Percentiles rank a stretch among this genome's conserved stretches.
phyloP scores from a whole-genome alignment of 805 yeast species.

The Naumovozyma dairenensis region DNA sequence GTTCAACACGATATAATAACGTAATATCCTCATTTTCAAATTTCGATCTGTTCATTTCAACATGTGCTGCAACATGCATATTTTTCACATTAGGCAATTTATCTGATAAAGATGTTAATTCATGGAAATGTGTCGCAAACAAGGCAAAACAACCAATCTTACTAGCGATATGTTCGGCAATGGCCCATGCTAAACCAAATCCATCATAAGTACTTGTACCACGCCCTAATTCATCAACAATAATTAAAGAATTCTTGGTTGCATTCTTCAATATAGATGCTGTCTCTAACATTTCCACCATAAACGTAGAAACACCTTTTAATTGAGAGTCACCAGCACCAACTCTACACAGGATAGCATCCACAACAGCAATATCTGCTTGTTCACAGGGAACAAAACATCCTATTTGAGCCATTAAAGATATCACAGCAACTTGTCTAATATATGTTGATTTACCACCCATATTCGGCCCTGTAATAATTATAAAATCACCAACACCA shows the following conservation, averaged over 20 bases:
- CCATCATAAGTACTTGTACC: conserved; percentile 82
- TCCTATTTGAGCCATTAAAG: conserved; percentile 82
- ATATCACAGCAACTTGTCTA: conserved; percentile 79
- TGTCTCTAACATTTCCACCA: conserved; percentile 97
- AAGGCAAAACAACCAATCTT: conserved; percentile 68
- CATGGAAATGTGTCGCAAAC: conserved; percentile 98
- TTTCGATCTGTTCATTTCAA: conserved; percentile 38
- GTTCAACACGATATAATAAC: conserved; percentile 83
- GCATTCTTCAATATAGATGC: conserved; percentile 86
- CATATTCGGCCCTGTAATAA: conserved; percentile 95
- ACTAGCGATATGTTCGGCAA: conserved; percentile 72
- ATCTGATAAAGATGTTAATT: conserved; percentile 70
- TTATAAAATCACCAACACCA: conserved; percentile 54
- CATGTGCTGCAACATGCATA: conserved; percentile 88
- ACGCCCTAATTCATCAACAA: conserved; percentile 92
- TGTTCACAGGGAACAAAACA: conserved; percentile 74
- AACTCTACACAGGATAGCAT: conserved; percentile 90
- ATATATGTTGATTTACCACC: conserved; percentile 95
- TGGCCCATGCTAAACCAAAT: conserved; percentile 96
- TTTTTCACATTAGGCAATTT: conserved; percentile 58
- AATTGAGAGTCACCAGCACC: conserved; percentile 98
- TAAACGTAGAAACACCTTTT: conserved; percentile 93
- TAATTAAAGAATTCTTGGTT: conserved; percentile 71
- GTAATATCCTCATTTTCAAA: conserved; percentile 58
- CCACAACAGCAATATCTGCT: conserved; percentile 77